Evolutionary conservation across 306 rosid species (phyloP).

Genomic region (Glycine tomentella): DNA sequence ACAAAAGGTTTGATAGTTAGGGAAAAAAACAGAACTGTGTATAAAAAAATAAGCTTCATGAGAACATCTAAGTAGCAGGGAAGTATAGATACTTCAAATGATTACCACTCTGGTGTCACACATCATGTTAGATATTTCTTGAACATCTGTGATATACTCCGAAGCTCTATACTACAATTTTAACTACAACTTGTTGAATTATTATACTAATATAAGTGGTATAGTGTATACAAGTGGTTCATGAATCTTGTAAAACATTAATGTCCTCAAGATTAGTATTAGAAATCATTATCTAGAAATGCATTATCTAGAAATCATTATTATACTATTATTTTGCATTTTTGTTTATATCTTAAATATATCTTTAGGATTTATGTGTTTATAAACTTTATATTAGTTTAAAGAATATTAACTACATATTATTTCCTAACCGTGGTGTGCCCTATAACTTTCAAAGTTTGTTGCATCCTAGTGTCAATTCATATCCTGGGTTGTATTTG

Average conservation of each 20-base stretch:
- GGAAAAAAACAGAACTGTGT: conserved; percentile 1
- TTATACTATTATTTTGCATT: not conserved
- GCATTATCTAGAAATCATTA: too few relatives aligned
- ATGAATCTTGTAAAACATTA: not conserved
- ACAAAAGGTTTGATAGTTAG: conserved; percentile 16
- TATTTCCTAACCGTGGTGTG: not conserved
- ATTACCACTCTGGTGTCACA: not conserved
- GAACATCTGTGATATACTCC: not conserved
- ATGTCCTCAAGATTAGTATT: not conserved
- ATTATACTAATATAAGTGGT: not conserved
- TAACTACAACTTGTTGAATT: not conserved
- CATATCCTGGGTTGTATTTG: not conserved
- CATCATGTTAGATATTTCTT: conserved; percentile 11
- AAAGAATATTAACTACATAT: not conserved
- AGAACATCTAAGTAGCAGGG: conserved; percentile 19
- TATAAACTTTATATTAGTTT: not conserved
- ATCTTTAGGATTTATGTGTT: not conserved
- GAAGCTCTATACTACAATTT: not conserved
- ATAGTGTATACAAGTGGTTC: not conserved
- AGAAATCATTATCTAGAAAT: not conserved
- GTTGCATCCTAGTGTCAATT: not conserved
- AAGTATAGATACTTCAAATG: conserved; percentile 32
- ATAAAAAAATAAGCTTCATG: not conserved
- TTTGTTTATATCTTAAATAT: not conserved
- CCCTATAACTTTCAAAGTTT: not conserved